Conservation (phyloP, 306 rosid species). For the Potentilla sterilis region DNA sequence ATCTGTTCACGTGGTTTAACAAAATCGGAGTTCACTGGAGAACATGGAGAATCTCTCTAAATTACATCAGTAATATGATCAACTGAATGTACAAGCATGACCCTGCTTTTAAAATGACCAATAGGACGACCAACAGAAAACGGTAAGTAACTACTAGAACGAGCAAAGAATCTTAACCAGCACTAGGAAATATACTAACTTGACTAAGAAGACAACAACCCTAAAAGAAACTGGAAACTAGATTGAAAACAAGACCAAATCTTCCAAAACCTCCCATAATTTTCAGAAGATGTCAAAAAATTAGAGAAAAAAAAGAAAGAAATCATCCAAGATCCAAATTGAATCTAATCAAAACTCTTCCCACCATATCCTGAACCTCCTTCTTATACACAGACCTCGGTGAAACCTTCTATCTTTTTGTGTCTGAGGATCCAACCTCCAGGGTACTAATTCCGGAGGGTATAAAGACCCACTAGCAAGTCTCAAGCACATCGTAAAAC, state of each 20-base stretch:
- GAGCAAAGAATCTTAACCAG: neutral
- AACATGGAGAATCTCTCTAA: neutral
- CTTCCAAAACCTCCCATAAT: neutral
- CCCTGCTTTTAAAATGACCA: neutral
- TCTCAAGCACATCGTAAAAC: too few species aligned
- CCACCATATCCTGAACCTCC: neutral
- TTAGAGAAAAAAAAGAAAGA: neutral
- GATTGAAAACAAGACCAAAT: neutral
- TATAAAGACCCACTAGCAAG: neutral
- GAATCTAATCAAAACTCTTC: neutral
- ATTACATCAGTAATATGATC: neutral
- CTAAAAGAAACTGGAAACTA: neutral
- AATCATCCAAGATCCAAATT: neutral
- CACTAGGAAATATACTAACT: neutral
- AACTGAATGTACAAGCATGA: neutral
- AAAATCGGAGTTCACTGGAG: neutral
- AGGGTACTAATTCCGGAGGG: neutral
- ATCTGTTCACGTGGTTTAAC: neutral
- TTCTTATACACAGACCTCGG: neutral
- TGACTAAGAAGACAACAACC: neutral
- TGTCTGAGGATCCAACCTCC: neutral
- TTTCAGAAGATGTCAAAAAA: neutral
- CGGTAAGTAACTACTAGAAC: neutral
- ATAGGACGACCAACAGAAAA: neutral
- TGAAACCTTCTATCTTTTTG: neutral